These are phyloP conservation scores for Fomitopsis palustris DNA, from an alignment of 1,284 basidiomycete species.

Conservation along the genomic window DNA sequence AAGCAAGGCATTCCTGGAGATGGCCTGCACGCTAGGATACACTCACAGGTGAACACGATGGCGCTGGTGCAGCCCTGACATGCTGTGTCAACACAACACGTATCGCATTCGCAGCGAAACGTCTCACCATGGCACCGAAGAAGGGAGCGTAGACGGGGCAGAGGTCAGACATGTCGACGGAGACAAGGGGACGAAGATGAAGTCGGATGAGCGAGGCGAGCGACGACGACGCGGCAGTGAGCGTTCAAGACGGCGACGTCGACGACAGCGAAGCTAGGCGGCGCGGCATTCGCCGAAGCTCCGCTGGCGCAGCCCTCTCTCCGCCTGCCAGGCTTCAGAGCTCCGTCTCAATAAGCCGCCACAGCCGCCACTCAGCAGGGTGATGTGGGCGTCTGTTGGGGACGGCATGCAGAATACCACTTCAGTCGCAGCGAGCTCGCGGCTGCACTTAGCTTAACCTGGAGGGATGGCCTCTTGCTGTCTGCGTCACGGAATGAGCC, in stretches of 20 bases:
- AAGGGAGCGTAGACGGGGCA: slow-evolving; percentile 96
- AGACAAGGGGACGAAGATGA: neutral
- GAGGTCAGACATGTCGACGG: slow-evolving; percentile 70
- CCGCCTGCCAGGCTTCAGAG: neutral
- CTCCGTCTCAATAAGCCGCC: neutral
- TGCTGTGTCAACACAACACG: slow-evolving; percentile 11
- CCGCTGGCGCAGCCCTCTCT: neutral
- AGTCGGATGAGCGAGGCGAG: neutral
- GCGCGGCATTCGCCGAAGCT: slow-evolving; percentile 4
- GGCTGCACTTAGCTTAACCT: neutral
- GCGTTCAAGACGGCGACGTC: slow-evolving; percentile 3
- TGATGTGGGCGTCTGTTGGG: neutral
- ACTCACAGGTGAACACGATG: slow-evolving; percentile 96
- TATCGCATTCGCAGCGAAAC: neutral
- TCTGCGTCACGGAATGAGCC: neutral
- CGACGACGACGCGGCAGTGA: slow-evolving; percentile 1
- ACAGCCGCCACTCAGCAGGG: neutral
- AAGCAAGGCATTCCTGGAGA: slow-evolving; percentile 77
- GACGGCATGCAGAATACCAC: slow-evolving; percentile 3
- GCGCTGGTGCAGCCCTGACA: slow-evolving; percentile 89
- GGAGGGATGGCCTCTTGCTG: neutral
- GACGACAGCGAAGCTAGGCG: neutral
- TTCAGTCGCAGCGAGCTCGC: neutral
- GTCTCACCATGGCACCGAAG: slow-evolving; percentile 91
- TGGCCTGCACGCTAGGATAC: slow-evolving; percentile 83